Percentiles rank a stretch among this genome's conserved stretches.
Conservation (phyloP, 202 grass and related monocot genomes). For the Musa balbisiana region DNA sequence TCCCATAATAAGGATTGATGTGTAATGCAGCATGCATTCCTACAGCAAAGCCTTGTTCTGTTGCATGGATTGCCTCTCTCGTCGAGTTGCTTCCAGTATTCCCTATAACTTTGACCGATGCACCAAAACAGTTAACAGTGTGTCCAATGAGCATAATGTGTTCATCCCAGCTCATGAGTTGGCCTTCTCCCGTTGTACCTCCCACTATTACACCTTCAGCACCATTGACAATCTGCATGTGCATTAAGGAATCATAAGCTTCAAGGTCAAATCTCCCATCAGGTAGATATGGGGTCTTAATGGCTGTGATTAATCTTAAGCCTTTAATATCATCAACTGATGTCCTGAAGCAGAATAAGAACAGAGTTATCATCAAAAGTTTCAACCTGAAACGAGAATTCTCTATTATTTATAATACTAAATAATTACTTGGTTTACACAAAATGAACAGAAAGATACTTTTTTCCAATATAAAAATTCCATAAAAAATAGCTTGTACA, state of each 20-base stretch:
- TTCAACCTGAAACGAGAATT: no score
- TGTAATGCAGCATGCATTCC: conserved; percentile 87
- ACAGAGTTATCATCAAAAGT: neutral
- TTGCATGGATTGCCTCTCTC: conserved; percentile 66
- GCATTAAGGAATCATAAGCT: conserved; percentile 81
- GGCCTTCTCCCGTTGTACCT: conserved; percentile 84
- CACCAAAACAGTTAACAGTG: conserved; percentile 89
- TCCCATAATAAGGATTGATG: conserved; percentile 93
- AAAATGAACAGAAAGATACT: no score
- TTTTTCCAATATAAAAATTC: no score
- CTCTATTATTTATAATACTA: no score
- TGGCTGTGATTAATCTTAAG: conserved; percentile 58
- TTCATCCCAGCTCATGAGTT: conserved; percentile 98
- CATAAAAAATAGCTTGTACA: no score
- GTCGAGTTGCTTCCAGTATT: conserved; percentile 88
- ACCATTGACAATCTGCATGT: conserved; percentile 68
- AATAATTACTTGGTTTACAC: no score
- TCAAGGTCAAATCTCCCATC: conserved; percentile 96
- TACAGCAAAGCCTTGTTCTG: conserved; percentile 79
- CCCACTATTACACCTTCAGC: conserved; percentile 85
- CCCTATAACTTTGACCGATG: conserved; percentile 89
- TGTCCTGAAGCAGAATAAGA: conserved; percentile 44
- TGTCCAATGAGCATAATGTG: conserved; percentile 96
- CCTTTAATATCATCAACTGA: conserved; percentile 56
- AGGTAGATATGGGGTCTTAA: conserved; percentile 93